These are phyloP conservation scores for Termitomyces sp. DNA, from an alignment of 768 basidiomycete species.

Conservation along the genomic window DNA sequence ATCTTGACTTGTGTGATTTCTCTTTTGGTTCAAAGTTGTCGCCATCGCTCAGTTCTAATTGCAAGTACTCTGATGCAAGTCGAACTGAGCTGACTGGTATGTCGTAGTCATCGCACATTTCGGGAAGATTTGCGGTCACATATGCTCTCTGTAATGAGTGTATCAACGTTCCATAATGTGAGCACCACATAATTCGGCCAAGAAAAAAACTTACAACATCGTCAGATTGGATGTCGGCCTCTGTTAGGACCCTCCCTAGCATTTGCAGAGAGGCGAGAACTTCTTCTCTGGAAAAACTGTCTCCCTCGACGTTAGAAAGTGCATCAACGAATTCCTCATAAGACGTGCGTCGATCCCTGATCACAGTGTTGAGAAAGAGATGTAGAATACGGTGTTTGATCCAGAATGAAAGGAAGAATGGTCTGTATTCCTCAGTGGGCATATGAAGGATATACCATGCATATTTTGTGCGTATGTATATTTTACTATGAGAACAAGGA, in stretches of 20 bases:
- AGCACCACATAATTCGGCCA: neutral
- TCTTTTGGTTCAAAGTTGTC: slow-evolving; percentile 4
- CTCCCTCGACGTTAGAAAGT: slow-evolving; percentile 21
- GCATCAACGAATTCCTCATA: slow-evolving; percentile 32
- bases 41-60: neutral
- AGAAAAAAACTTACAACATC: slow-evolving; percentile 34
- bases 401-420: slow-evolving; percentile 44
- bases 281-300: slow-evolving; percentile 13
- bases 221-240: slow-evolving; percentile 37
- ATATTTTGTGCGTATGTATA: slow-evolving; percentile 54
- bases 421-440: slow-evolving; percentile 40
- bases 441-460: slow-evolving; percentile 68
- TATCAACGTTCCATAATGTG: neutral
- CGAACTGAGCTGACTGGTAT: neutral
- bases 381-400: slow-evolving; percentile 44
- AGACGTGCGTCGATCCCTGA: slow-evolving; percentile 27
- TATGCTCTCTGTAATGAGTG: slow-evolving; percentile 38
- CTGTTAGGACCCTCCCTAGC: slow-evolving; percentile 36
- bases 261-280: slow-evolving; percentile 23
- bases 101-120: slow-evolving; percentile 23
- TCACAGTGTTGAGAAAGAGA: slow-evolving; percentile 33
- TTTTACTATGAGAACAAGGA: slow-evolving; percentile 33
- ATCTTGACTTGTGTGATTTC: slow-evolving; percentile 7
- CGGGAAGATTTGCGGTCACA: slow-evolving; percentile 28
- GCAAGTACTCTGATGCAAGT: slow-evolving; percentile 3